Evolutionary conservation across 164 flowering plant genomes (phyloP).

Genomic region (Annona squamosa): DNA sequence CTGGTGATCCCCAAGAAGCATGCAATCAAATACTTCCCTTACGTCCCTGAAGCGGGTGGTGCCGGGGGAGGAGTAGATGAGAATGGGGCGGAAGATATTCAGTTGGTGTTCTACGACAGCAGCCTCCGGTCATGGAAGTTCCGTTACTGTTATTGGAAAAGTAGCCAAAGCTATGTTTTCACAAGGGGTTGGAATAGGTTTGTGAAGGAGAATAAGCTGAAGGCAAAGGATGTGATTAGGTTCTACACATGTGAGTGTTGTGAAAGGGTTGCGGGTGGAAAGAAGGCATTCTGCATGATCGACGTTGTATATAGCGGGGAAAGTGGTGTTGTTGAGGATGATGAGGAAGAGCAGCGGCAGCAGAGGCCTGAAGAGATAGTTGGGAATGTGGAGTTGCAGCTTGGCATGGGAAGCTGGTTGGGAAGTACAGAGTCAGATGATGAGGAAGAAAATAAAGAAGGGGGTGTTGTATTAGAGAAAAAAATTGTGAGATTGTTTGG

Average conservation of each 20-base stretch:
- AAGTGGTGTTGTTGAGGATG: not conserved
- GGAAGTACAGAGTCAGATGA: not conserved
- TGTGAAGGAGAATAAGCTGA: constrained; percentile 53
- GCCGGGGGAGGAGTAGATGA: constrained; percentile 11
- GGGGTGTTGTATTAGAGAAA: not conserved
- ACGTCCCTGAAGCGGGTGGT: constrained; percentile 10
- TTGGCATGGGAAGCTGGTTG: constrained; percentile 10
- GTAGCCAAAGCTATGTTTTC: constrained; percentile 80
- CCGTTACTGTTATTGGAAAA: constrained; percentile 78
- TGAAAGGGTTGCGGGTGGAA: constrained; percentile 6
- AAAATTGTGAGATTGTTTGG: constrained; percentile 32
- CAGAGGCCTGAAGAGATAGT: not conserved
- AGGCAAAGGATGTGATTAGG: constrained; percentile 41
- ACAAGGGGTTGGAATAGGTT: constrained; percentile 75
- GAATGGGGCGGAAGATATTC: constrained; percentile 21
- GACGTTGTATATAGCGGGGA: constrained; percentile 13
- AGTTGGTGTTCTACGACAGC: constrained; percentile 41
- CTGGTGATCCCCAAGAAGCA: constrained; percentile 78
- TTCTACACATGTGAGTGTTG: constrained; percentile 32
- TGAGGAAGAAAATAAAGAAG: constrained; percentile 1
- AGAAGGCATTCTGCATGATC: constrained; percentile 17
- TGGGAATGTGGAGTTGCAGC: constrained; percentile 11
- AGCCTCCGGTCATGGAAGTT: constrained; percentile 52
- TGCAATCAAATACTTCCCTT: constrained; percentile 52
- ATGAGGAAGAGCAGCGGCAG: not conserved